These are phyloP conservation scores for Tephrocybe sp. DNA, from an alignment of 768 basidiomycete species.

Conservation along the genomic window DNA sequence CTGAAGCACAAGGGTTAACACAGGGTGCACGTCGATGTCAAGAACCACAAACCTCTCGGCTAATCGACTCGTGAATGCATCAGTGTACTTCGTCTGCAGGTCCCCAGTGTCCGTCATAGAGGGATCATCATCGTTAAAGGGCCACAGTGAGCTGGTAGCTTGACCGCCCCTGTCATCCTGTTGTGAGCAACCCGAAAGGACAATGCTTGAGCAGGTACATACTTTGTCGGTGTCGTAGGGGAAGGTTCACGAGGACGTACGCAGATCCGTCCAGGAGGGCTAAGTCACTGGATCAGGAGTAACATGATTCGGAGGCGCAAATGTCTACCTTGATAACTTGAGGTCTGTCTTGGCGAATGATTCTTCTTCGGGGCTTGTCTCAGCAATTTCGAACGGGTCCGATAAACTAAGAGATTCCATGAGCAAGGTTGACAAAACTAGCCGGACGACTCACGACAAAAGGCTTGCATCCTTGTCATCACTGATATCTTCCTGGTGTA, in stretches of 20 bases:
- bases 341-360: background rate
- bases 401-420: background rate
- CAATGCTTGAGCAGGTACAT: background rate
- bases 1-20: too few relatives aligned
- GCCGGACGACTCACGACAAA: background rate
- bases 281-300: background rate
- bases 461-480: slow-evolving; percentile 2
- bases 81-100: too few relatives aligned
- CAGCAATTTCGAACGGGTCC: slow-evolving; percentile 12
- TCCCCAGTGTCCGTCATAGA: background rate
- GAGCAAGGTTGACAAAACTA: background rate
- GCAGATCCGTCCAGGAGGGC: slow-evolving; percentile 6
- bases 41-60: too few relatives aligned
- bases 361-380: background rate
- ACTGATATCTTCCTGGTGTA: slow-evolving; percentile 23
- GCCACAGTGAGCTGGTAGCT: background rate
- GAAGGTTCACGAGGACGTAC: background rate
- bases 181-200: background rate
- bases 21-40: too few relatives aligned
- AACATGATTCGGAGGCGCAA: too few relatives aligned
- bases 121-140: background rate
- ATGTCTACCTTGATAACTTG: slow-evolving; percentile 7
- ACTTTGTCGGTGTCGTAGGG: slow-evolving; percentile 14
- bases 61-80: too few relatives aligned
- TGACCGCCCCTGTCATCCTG: background rate